Base-by-base conservation (phyloP, 352 stramenopile genomes). In the Phytophthora kernoviae region DNA sequence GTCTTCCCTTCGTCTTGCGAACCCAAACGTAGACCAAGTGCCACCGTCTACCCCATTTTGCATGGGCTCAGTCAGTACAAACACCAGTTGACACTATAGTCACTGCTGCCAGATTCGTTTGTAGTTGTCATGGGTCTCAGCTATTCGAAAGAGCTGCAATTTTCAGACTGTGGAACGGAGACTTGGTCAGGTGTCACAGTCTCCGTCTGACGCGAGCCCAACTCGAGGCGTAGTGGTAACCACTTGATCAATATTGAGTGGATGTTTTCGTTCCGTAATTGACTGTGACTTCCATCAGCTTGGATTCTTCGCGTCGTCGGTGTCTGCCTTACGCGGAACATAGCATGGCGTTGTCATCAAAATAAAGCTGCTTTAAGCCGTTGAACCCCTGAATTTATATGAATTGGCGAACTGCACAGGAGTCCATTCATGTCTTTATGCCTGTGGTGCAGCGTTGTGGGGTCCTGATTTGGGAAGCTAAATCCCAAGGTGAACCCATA, bases 11-110 rank as follows among this genome's bases (percentile, higher is more conserved):
- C 33, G 9, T 24, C 5, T 24, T 44, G 39, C 7, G 39, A 24
- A 44, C 39, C 39, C 39, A 44, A 44, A 44, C n/a, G 39, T 5
- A 44, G n/a, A 20, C 20, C 39, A 24, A n/a, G n/a, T 24, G 27
- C 40, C 32, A 27, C 11, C 17, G 36, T 14, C 6, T 42, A 18
- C 30, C 18, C 30, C 24, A 51, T 34, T 22, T 17, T 54, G 24
- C 46, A 54, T 54, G 5, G 32, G 14, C 9, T 30, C 37, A 44
- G 34, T 27, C n/a, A 24, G 27, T 15, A 24, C 17, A 26, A 52
- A n/a, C 46, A 42, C 26, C 18, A 34, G 12, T 9, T 36, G 48
- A 42, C 33, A 45, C 33, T 22, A 44, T 34, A 54, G 47, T 22
- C 7, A n/a, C 12, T 55, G 48, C 33, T 30, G 32, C 27, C 41